phyloP scores from a whole-genome alignment of 139 green algal species.

The Tetraselmis chui region DNA sequence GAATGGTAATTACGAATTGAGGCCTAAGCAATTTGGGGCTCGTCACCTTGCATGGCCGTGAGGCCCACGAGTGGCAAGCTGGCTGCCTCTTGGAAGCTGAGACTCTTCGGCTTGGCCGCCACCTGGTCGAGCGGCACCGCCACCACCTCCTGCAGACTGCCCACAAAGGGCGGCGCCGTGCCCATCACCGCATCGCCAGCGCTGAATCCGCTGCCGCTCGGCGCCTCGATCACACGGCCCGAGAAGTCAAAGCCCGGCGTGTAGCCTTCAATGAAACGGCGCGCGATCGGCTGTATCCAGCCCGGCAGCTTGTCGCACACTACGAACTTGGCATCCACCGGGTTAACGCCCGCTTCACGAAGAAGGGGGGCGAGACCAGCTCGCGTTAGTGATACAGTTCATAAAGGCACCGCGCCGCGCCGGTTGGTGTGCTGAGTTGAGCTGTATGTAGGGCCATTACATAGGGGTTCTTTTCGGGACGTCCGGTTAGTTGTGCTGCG shows the following conservation, averaged over 20 bases:
- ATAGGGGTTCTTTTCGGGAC: no score
- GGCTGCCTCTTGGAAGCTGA: slow-evolving; percentile 10
- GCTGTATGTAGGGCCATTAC: no score
- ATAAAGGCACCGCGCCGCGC: no score
- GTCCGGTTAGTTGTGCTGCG: not conserved
- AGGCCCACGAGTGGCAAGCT: not conserved
- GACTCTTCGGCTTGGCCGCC: not conserved
- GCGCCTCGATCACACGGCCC: slow-evolving; percentile 9
- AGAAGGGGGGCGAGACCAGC: not conserved
- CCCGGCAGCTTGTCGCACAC: slow-evolving; percentile 15
- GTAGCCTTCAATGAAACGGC: not conserved
- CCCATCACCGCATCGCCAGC: slow-evolving; percentile 16
- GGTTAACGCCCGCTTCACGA: slow-evolving; percentile 11
- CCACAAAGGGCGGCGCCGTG: slow-evolving; percentile 1
- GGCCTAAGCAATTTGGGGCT: no score
- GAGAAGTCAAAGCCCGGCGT: slow-evolving; percentile 13
- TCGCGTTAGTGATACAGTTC: not conserved
- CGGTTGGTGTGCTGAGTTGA: no score
- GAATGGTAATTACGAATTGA: no score
- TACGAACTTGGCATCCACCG: slow-evolving; percentile 20
- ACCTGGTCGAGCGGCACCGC: slow-evolving; percentile 7
- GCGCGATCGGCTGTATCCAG: not conserved
- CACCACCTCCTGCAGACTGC: slow-evolving; percentile 3
- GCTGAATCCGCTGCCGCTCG: not conserved
- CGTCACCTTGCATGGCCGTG: not conserved